Evolutionary conservation across 202 grass and related monocot genomes (phyloP), one percentile per base, ranked within the genome.

Genomic region (Dendrocalamus latiflorus): DNA sequence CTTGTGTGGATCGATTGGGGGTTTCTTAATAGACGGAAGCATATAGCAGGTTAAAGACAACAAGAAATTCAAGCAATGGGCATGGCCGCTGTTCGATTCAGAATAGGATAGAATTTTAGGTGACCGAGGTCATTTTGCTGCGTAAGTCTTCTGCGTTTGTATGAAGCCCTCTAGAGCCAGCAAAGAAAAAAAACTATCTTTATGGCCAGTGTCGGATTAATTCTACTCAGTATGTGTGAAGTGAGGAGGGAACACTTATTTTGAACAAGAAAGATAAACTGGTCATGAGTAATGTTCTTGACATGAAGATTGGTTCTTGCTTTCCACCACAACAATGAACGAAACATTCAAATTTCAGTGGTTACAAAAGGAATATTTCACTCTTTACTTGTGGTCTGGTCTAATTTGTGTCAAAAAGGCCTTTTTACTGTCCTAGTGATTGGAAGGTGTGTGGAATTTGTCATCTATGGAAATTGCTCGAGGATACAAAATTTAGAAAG

Each of bases 41-140:
- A 3, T 6, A 38, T 56, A 2, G 2, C 21, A 4, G 6, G 33
- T 25, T 4, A 9, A 41, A 5, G 8, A 41, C 16, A n/a, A 61
- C 12, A 16, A n/a, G 37, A 9, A 11, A 54, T 13, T 20, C 39
- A 33, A 3, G 34, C 21, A 6, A 16, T 25, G 41, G 64, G 5
- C 10, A 8, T 42, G 65, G 17, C n/a, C 18, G 37, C 10, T 54
- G 9, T 17, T 70, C 3, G n/a, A n/a, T n/a, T n/a, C n/a, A n/a
- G n/a, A n/a, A n/a, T n/a, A n/a, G n/a, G n/a, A n/a, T n/a, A n/a
- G 10, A 10, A 70, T 78, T 62, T 85, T 44, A 51, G 56, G 33
- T 64, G 1, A 5, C 55, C 30, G 36, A 72, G 17, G 7, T 1
- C 55, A 12, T 76, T 20, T n/a, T 24, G 71, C 65, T 75, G 7